These are phyloP conservation scores for Trichosporon ovoides DNA, from an alignment of 1,284 basidiomycete genomes.

Conservation along the genomic window DNA sequence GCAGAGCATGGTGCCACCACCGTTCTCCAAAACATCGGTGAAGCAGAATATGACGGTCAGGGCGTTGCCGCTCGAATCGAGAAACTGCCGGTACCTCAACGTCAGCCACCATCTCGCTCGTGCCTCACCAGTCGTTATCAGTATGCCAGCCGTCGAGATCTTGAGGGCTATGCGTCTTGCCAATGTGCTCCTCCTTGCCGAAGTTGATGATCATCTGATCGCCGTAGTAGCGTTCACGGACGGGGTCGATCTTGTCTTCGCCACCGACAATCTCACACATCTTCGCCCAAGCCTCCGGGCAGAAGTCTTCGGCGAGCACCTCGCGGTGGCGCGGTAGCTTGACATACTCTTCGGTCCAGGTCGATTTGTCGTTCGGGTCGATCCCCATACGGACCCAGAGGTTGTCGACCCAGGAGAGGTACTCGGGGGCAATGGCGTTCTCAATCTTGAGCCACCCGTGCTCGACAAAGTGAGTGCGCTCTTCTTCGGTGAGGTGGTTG, in stretches of 20 bases:
- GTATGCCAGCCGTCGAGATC: conserved; percentile 28
- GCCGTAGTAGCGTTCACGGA: conserved; percentile 31
- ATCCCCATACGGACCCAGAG: conserved; percentile 36
- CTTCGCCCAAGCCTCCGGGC: conserved; percentile 32
- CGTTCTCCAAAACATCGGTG: conserved; percentile 25
- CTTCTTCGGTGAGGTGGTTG: conserved; percentile 22
- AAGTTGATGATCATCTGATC: conserved; percentile 39
- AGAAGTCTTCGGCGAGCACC: conserved; percentile 25
- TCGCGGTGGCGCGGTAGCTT: conserved; percentile 35
- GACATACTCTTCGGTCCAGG: conserved; percentile 33
- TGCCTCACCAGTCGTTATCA: conserved; percentile 34
- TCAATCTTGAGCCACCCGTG: conserved; percentile 35
- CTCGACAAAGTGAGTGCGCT: conserved; percentile 31
- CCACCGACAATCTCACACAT: conserved; percentile 35
- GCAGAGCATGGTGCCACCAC: conserved; percentile 27
- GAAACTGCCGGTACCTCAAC: conserved; percentile 31
- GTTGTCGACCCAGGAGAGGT: conserved; percentile 28
- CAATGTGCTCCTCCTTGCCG: conserved; percentile 20
- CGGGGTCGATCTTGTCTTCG: conserved; percentile 30
- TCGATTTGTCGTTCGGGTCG: conserved; percentile 37
- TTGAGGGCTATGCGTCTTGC: conserved; percentile 5
- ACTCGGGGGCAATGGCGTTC: conserved; percentile 29
- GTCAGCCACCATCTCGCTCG: neutral
- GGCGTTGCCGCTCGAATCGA: conserved; percentile 31
- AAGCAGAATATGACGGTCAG: conserved; percentile 34